phyloP scores from a whole-genome alignment of 2,329 filamentous ascomycete species.

The Bipolaris zeicola region DNA sequence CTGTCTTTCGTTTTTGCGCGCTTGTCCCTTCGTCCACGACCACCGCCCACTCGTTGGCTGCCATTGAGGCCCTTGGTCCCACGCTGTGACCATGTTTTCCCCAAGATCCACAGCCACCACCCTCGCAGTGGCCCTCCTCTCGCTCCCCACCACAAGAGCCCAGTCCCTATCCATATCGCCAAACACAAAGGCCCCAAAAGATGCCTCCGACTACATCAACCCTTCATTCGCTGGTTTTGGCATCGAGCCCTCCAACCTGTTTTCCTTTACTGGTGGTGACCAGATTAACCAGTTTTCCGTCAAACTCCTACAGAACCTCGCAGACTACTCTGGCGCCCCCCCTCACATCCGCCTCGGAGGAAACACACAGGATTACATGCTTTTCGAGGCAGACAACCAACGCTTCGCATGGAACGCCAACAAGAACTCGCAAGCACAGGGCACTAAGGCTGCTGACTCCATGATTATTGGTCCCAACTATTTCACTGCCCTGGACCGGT shows the following conservation, averaged over 20 bases:
- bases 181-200: slow-evolving; percentile 32
- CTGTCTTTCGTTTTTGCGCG: slow-evolving; percentile 2
- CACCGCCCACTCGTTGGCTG: slow-evolving; percentile 2
- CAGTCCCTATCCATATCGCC: slow-evolving; percentile 44
- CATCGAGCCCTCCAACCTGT: slow-evolving; percentile 60
- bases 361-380: slow-evolving; percentile 59
- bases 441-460: slow-evolving; percentile 50
- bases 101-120: slow-evolving; percentile 23
- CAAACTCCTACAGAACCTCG: slow-evolving; percentile 57
- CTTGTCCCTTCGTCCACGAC: not conserved
- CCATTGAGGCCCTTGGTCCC: not conserved
- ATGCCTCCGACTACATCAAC: slow-evolving; percentile 46
- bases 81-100: slow-evolving; percentile 24
- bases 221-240: slow-evolving; percentile 58
- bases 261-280: slow-evolving; percentile 56
- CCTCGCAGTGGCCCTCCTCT: slow-evolving; percentile 26
- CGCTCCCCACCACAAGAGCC: slow-evolving; percentile 23
- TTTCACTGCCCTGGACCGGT: slow-evolving; percentile 56
- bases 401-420: slow-evolving; percentile 50
- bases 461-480: slow-evolving; percentile 56
- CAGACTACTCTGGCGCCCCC: slow-evolving; percentile 56
- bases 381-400: slow-evolving; percentile 49
- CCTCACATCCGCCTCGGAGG: slow-evolving; percentile 58
- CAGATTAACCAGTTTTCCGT: slow-evolving; percentile 53
- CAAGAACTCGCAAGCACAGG: slow-evolving; percentile 47